A percentile compares a stretch with the other conserved stretches of the same genome.
Evolutionary conservation across 805 yeast genomes (phyloP).

Genomic region (Debaryomyces maramus): DNA sequence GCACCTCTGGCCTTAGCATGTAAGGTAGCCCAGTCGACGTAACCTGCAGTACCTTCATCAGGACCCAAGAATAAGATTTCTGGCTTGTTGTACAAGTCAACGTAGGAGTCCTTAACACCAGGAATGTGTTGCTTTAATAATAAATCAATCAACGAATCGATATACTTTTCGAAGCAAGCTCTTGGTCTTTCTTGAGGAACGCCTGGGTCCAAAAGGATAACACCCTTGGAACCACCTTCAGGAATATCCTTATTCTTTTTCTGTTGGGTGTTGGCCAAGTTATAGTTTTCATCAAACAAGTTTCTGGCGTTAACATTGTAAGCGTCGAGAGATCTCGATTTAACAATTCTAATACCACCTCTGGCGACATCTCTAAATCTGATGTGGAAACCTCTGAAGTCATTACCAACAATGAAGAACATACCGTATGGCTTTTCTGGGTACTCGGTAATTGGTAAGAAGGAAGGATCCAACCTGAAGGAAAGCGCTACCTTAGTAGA

Average conservation of each 20-base stretch:
- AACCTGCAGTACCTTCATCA: constrained; percentile 97
- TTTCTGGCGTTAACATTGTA: constrained; percentile 82
- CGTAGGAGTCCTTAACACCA: constrained; percentile 77
- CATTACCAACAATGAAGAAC: constrained; percentile 94
- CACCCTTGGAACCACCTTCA: constrained; percentile 99
- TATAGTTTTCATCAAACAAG: constrained; percentile 94
- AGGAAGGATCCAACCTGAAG: constrained; percentile 83
- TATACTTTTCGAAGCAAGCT: constrained; percentile 87
- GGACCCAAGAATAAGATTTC: constrained; percentile 98
- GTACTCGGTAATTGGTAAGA: constrained; percentile 82
- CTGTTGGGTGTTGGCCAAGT: constrained; percentile 94
- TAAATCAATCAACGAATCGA: constrained; percentile 86
- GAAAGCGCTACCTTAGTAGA: constrained; percentile 94
- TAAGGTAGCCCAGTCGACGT: constrained; percentile 95
- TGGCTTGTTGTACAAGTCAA: constrained; percentile 78
- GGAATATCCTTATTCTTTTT: constrained; percentile 97
- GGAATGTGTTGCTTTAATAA: constrained; percentile 69
- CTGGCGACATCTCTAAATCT: constrained; percentile 96
- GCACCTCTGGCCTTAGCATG: constrained; percentile 93
- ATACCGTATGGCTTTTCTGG: constrained; percentile 93
- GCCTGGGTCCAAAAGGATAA: constrained; percentile 79
- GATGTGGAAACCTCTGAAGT: constrained; percentile 95
- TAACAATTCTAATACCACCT: constrained; percentile 96
- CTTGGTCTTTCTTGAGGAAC: constrained; percentile 75
- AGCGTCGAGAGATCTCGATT: constrained; percentile 81